A percentile compares a stretch with the other conserved stretches of the same genome.
Conservation (phyloP, 2,329 filamentous ascomycete genomes). For the Pyrenochaeta sp. region DNA sequence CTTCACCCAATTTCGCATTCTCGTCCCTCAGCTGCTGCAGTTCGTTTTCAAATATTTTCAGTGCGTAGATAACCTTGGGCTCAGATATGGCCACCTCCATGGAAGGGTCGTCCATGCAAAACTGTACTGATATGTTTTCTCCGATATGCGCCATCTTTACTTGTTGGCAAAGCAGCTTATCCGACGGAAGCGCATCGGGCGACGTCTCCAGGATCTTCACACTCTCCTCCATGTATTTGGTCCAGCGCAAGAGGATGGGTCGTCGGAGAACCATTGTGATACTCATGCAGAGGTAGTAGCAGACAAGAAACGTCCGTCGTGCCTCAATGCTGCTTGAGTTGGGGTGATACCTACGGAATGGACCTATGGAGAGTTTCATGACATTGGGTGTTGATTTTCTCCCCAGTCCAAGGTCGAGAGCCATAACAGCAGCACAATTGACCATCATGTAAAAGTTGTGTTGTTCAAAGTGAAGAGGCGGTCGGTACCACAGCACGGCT, state of each 20-base stretch:
- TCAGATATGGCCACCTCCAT: constrained; percentile 63
- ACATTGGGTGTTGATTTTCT: constrained; percentile 59
- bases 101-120: constrained; percentile 64
- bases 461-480: constrained; percentile 83
- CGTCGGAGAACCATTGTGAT: constrained; percentile 67
- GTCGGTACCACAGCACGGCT: constrained; percentile 83
- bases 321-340: constrained; percentile 65
- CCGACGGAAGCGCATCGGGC: constrained; percentile 64
- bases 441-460: constrained; percentile 90
- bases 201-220: constrained; percentile 65
- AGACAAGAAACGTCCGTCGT: constrained; percentile 66
- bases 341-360: constrained; percentile 45
- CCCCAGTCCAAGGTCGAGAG: constrained; percentile 82
- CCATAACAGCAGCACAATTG: constrained; percentile 82
- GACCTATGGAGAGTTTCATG: constrained; percentile 45
- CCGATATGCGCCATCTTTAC: constrained; percentile 66
- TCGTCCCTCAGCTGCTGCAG: constrained; percentile 49
- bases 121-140: constrained; percentile 65
- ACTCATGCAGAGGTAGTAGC: constrained; percentile 68
- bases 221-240: constrained; percentile 70
- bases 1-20: constrained; percentile 49
- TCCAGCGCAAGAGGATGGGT: constrained; percentile 67
- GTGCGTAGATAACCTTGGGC: constrained; percentile 62
- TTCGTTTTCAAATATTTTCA: constrained; percentile 64
- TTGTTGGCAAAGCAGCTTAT: constrained; percentile 65